Conservation (phyloP, 75 land plant genomes). For the Selaginella tamariscina region DNA sequence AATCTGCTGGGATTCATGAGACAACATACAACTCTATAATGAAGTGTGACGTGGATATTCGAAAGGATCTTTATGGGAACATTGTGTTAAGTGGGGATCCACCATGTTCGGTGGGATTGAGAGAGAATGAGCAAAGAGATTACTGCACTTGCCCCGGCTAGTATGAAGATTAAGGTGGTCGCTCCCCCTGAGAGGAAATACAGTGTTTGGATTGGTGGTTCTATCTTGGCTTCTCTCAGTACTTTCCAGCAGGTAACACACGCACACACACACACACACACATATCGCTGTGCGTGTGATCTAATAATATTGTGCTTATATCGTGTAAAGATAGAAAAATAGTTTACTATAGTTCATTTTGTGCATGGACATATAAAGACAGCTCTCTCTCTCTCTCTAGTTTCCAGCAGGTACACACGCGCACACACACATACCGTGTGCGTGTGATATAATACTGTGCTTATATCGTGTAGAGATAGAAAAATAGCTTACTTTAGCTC, state of each 20-base stretch:
- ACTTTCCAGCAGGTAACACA: no score
- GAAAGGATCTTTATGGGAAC: slow-evolving; percentile 40
- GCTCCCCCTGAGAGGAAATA: slow-evolving; percentile 39
- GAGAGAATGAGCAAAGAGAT: slow-evolving; percentile 40
- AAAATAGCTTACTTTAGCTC: background rate
- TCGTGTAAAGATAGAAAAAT: no score
- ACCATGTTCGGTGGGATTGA: slow-evolving; percentile 44
- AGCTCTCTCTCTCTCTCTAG: slow-evolving; percentile 22
- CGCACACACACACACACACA: no score
- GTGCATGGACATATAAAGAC: no score
- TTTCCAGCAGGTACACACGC: slow-evolving; percentile 21
- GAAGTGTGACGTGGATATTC: no score
- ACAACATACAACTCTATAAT: slow-evolving; percentile 41
- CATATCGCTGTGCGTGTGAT: no score
- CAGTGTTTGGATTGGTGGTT: slow-evolving; percentile 35
- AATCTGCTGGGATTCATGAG: slow-evolving; percentile 24
- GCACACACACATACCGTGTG: no score
- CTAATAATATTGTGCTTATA: no score
- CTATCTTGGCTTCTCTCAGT: no score
- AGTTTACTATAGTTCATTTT: no score
- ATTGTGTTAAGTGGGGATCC: slow-evolving; percentile 46
- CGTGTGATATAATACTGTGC: no score
- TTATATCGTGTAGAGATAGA: no score
- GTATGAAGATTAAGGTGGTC: slow-evolving; percentile 40
- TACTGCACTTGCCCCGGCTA: slow-evolving; percentile 32